These are phyloP conservation scores for Collybiopsis confluens DNA, from an alignment of 768 basidiomycete genomes.

Conservation along the genomic window DNA sequence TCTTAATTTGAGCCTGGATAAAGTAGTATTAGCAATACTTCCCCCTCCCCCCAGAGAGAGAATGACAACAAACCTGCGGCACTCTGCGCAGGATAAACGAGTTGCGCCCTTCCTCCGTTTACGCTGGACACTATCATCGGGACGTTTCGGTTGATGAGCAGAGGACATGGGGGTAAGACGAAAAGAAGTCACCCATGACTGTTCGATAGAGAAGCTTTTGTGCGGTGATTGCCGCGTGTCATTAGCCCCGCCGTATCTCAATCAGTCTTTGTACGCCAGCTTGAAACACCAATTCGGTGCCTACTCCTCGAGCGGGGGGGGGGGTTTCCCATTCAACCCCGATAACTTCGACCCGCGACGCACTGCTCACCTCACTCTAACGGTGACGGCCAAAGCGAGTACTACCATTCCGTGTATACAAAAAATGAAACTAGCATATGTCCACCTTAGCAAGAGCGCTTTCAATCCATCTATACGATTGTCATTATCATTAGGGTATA, in stretches of 20 bases:
- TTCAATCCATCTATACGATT: neutral
- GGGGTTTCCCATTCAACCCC: too few relatives aligned
- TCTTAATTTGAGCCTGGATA: conserved; percentile 55
- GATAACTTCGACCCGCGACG: too few relatives aligned
- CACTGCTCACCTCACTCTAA: too few relatives aligned
- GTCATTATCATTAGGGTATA: neutral
- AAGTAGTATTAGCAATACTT: conserved; percentile 10
- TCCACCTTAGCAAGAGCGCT: neutral
- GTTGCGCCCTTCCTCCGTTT: conserved; percentile 42
- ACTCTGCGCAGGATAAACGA: conserved; percentile 76
- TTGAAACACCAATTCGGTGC: too few relatives aligned
- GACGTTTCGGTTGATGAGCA: conserved; percentile 4
- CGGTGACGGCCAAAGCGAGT: too few relatives aligned
- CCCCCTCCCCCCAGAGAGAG: too few relatives aligned
- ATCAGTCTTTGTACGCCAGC: too few relatives aligned
- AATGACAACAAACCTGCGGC: conserved; percentile 49
- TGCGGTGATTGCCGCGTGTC: conserved; percentile 3
- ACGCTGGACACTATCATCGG: conserved; percentile 8
- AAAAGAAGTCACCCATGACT: neutral
- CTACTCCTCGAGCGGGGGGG: too few relatives aligned
- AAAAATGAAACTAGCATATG: neutral
- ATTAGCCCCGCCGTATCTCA: neutral
- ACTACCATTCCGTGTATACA: neutral
- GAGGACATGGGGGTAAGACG: conserved; percentile 10
- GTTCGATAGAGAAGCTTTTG: neutral